These are phyloP conservation scores for Tirmania nivea DNA, from an alignment of 495 filamentous ascomycete species.

Conservation along the genomic window DNA sequence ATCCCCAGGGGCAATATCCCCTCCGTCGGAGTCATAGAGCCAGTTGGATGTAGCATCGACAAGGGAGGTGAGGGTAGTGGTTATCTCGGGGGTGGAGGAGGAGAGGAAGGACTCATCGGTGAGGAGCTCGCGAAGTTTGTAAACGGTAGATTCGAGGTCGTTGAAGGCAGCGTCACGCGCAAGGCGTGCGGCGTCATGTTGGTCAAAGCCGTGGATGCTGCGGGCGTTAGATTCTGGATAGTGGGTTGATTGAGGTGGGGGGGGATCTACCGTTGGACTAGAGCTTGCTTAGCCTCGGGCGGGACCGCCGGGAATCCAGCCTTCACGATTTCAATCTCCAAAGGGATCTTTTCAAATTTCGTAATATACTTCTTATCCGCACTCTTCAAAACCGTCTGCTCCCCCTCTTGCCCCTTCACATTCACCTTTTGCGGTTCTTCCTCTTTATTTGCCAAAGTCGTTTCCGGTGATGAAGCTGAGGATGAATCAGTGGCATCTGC, in stretches of 20 bases:
- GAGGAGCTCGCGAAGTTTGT: conserved; percentile 62
- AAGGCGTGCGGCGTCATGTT: conserved; percentile 44
- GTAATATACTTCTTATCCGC: conserved; percentile 27
- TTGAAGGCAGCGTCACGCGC: conserved; percentile 77
- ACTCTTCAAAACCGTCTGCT: conserved; percentile 3
- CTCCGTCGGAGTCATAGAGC: conserved; percentile 53
- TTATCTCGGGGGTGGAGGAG: conserved; percentile 41
- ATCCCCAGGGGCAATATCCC: conserved; percentile 46
- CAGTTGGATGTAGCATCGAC: conserved; percentile 55
- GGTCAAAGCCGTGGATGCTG: conserved; percentile 57
- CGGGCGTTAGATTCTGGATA: conserved; percentile 35
- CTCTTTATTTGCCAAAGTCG: conserved; percentile 23
- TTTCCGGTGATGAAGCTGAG: conserved; percentile 23
- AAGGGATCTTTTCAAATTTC: conserved; percentile 47
- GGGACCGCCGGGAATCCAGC: conserved; percentile 35
- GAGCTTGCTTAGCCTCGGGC: conserved; percentile 1
- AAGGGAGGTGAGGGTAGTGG: conserved; percentile 38
- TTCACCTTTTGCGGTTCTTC: neutral
- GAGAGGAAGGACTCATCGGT: conserved; percentile 51
- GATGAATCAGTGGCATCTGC: conserved; percentile 14
- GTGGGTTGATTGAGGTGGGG: conserved; percentile 8
- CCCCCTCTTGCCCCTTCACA: neutral
- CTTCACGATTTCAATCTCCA: conserved; percentile 39
- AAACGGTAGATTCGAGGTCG: conserved; percentile 81
- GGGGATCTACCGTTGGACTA: conserved; percentile 8